phyloP scores from a whole-genome alignment of 306 rosid species.

The barrel medic (Medicago truncatula) region MtrunA17r5.0-ANR NC_053046.1:39304501-39305000 shows the following conservation, averaged over 20 bases:
- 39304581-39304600: neutral
- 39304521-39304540: neutral
- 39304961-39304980: neutral
- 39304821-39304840: constrained; percentile 10
- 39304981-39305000: neutral
- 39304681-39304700: constrained; percentile 98
- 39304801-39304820: constrained; percentile 35
- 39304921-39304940: constrained; percentile 55
- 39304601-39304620: constrained; percentile 72
- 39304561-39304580: neutral
- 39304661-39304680: constrained; percentile 93
- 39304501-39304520: constrained; percentile 5
- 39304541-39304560: neutral
- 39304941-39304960: constrained; percentile 32
- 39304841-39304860: constrained; percentile 28
- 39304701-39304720: constrained; percentile 86
- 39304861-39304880: neutral
- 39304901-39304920: constrained; percentile 42
- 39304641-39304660: constrained; percentile 99
- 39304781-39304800: constrained; percentile 48
- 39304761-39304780: constrained; percentile 36
- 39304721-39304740: constrained; percentile 75
- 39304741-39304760: constrained; percentile 91
- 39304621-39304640: constrained; percentile 87
- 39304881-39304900: constrained; percentile 42